Percentiles rank a stretch among this genome's conserved stretches.
phyloP scores from a whole-genome alignment of 2,329 filamentous ascomycete genomes.

The Cytospora leucostoma region DNA sequence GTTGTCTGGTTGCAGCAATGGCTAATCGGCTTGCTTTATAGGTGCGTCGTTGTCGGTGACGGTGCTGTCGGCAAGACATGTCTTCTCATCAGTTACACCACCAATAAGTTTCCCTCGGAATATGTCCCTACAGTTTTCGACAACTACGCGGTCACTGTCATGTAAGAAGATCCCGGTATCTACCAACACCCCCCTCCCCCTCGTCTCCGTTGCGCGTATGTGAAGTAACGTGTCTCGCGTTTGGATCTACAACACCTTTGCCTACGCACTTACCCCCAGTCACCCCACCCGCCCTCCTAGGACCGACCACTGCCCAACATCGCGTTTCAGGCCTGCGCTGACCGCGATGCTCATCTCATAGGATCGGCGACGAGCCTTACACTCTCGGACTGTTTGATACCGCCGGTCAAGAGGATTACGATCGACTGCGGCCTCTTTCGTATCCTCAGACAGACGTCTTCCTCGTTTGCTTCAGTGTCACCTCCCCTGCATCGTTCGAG shows the following conservation, averaged over 20 bases:
- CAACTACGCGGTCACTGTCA: slow-evolving; percentile 99
- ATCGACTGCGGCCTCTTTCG: slow-evolving; percentile 91
- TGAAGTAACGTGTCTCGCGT: slow-evolving; percentile 22
- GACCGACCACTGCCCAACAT: slow-evolving; percentile 3
- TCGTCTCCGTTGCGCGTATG: slow-evolving; percentile 23
- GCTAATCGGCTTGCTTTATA: slow-evolving; percentile 42
- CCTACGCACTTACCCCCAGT: slow-evolving; percentile 3
- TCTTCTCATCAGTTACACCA: slow-evolving; percentile 98
- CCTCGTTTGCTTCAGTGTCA: slow-evolving; percentile 98
- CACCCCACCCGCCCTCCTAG: slow-evolving; percentile 3
- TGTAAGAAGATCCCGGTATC: slow-evolving; percentile 65
- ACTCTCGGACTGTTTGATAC: slow-evolving; percentile 98
- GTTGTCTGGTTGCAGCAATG: slow-evolving; percentile 7
- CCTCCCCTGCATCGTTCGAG: slow-evolving; percentile 95
- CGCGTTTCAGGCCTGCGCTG: slow-evolving; percentile 12
- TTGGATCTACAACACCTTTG: neutral
- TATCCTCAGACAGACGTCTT: slow-evolving; percentile 99
- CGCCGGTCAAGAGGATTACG: slow-evolving; percentile 98
- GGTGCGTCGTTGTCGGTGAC: slow-evolving; percentile 98
- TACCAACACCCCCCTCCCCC: slow-evolving; percentile 23
- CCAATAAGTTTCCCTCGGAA: slow-evolving; percentile 99
- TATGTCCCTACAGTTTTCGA: slow-evolving; percentile 99
- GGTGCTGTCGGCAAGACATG: slow-evolving; percentile 99
- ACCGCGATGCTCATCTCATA: slow-evolving; percentile 42
- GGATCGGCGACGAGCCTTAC: slow-evolving; percentile 99